Conservation (phyloP, 345 rosid genomes). For the Rhodamnia rubescens region DNA sequence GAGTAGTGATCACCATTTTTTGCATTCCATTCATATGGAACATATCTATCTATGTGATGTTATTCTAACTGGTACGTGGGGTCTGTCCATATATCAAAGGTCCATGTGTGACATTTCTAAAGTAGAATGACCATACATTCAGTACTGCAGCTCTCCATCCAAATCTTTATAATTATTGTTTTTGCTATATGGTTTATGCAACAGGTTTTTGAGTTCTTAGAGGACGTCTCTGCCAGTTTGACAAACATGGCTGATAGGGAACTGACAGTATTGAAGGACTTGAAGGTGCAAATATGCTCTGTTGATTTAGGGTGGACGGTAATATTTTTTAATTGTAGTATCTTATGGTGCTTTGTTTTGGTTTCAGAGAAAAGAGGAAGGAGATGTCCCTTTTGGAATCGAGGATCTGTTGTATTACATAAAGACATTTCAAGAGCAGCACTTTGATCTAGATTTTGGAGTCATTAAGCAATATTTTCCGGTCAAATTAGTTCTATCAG, state of each 20-base stretch:
- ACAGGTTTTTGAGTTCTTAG: conserved; percentile 89
- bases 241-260: conserved; percentile 63
- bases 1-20: not conserved
- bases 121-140: not conserved
- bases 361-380: conserved; percentile 81
- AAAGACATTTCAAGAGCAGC: conserved; percentile 69
- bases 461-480: conserved; percentile 76
- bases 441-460: conserved; percentile 74
- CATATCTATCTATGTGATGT: not conserved
- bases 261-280: conserved; percentile 54
- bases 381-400: conserved; percentile 65
- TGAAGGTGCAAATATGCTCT: conserved; percentile 48
- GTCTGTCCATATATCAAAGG: not conserved
- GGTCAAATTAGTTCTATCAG: conserved; percentile 71
- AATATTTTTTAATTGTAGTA: conserved; percentile 8
- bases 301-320: not conserved
- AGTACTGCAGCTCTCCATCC: not conserved
- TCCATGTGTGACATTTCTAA: not conserved
- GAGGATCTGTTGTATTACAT: conserved; percentile 79
- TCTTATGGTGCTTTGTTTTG: not conserved
- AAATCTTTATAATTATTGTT: not conserved
- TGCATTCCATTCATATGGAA: not conserved
- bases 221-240: conserved; percentile 74
- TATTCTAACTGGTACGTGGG: not conserved
- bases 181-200: not conserved